Base-by-base conservation (phyloP, 306 rosid species). In the Carpinus fangiana region DNA sequence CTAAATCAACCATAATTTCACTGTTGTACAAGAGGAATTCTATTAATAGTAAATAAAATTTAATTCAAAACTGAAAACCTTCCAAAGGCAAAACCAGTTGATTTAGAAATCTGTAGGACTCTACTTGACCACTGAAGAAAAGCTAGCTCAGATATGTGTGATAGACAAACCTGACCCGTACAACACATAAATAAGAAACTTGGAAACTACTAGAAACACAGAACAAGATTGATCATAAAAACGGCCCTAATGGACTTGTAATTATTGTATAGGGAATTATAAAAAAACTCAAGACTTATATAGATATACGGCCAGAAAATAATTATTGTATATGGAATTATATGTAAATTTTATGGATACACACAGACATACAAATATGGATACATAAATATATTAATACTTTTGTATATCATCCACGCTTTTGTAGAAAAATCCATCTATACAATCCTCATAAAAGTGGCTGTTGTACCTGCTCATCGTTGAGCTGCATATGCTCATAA, bases 401-500 rank as follows among this genome's bases (percentile, higher is more conserved):
- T 61, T 57, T 59, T 59, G 45, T 41, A 41, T 41, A 41, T 41
- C 45, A 41, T 41, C 45, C 45, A 41, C 7, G 16, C n/a, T 59
- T 61, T 36, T 12, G 23, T 3, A 71, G 72, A 53, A 51, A 57
- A 14, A 60, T 26, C 18, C 41, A 59, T 41, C 50, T 21, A 51
- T 45, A 47, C 47, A 57, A 56, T 16, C 47, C 54, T 34, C 48
- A 31, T 31, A 60, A 68, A 41, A 41, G 72, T 23, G 31, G 76
- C 53, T 50, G n/a, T 4, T 54, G n/a, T 83, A 93, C 98, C 90
- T 86, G 79, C 75, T 89, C 94, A 62, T 71, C 85, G 8, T 84
- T 90, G 43, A 93, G 87, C 79, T 86, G 87, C 98, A 91, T 91
- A 51, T 91, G 93, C 64, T 93, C 90, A 51, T 75, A 87, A 82